phyloP scores from a whole-genome alignment of 2,329 filamentous ascomycete species.

The Trichoderma sp. region DNA sequence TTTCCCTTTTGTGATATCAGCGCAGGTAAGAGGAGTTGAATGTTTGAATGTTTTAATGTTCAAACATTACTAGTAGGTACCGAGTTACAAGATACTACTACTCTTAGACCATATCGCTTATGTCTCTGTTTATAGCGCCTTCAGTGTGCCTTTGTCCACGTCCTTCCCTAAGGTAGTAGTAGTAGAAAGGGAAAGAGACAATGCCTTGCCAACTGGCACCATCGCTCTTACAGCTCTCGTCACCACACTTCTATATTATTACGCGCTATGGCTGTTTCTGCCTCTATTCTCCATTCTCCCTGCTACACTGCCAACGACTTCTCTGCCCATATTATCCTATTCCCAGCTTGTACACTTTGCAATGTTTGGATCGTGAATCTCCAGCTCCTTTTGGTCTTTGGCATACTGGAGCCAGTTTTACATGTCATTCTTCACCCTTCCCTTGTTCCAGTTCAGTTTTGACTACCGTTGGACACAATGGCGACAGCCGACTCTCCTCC shows the following conservation, averaged over 20 bases:
- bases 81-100: not conserved
- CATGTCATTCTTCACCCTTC: constrained; percentile 36
- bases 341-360: constrained; percentile 33
- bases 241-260: not conserved
- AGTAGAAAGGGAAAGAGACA: not conserved
- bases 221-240: constrained; percentile 8
- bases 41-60: not conserved
- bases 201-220: not conserved
- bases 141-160: not conserved
- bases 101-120: not conserved
- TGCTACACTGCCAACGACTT: not conserved
- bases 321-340: constrained; percentile 26
- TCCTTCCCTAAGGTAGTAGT: no score
- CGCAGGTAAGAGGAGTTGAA: not conserved
- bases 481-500: constrained; percentile 36
- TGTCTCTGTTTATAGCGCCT: not conserved
- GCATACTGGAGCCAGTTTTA: constrained; percentile 18
- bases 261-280: not conserved
- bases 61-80: no score
- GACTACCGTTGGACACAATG: constrained; percentile 37
- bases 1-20: not conserved
- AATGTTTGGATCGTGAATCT: constrained; percentile 42
- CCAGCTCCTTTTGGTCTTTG: not conserved
- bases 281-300: not conserved
- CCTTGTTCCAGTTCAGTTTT: constrained; percentile 36